Conservation (phyloP, 768 basidiomycete genomes). For the Lactarius hatsudake region DNA sequence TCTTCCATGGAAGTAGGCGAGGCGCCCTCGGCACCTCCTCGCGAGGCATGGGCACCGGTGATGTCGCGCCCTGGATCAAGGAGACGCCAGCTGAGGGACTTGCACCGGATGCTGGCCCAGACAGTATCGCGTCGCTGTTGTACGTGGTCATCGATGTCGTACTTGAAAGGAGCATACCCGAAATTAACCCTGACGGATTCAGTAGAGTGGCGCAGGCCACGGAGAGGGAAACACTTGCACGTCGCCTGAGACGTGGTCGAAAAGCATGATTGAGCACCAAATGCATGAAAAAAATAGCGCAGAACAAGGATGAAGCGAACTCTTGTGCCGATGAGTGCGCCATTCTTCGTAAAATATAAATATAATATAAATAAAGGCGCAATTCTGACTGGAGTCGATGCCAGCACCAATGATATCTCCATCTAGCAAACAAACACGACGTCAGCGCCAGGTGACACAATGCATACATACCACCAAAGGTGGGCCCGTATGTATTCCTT, state of each 20-base stretch:
- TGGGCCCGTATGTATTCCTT: slow-evolving; percentile 68
- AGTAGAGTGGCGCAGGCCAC: slow-evolving; percentile 77
- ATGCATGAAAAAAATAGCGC: slow-evolving; percentile 17
- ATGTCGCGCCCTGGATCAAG: slow-evolving; percentile 27
- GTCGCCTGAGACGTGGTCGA: slow-evolving; percentile 66
- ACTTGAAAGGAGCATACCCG: slow-evolving; percentile 80
- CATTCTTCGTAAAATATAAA: slow-evolving; percentile 88
- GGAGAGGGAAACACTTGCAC: slow-evolving; percentile 74
- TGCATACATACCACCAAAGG: slow-evolving; percentile 67
- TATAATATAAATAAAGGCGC: slow-evolving; percentile 80
- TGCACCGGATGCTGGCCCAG: slow-evolving; percentile 65
- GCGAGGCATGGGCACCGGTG: slow-evolving; percentile 5
- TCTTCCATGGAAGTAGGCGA: slow-evolving; percentile 41
- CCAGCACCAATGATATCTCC: slow-evolving; percentile 92
- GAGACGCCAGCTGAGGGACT: slow-evolving; percentile 48
- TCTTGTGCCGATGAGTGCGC: slow-evolving; percentile 57
- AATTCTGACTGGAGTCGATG: slow-evolving; percentile 78
- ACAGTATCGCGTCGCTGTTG: slow-evolving; percentile 62
- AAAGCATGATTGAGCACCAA: slow-evolving; percentile 52
- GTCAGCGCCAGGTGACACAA: not conserved
- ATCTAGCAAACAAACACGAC: slow-evolving; percentile 43
- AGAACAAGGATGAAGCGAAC: slow-evolving; percentile 5
- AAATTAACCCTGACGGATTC: slow-evolving; percentile 88
- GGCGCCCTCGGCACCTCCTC: slow-evolving; percentile 44
- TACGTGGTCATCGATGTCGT: slow-evolving; percentile 86